Base-by-base conservation (phyloP, 2,329 filamentous ascomycete genomes). In the Herpotrichia juniperi region DNA sequence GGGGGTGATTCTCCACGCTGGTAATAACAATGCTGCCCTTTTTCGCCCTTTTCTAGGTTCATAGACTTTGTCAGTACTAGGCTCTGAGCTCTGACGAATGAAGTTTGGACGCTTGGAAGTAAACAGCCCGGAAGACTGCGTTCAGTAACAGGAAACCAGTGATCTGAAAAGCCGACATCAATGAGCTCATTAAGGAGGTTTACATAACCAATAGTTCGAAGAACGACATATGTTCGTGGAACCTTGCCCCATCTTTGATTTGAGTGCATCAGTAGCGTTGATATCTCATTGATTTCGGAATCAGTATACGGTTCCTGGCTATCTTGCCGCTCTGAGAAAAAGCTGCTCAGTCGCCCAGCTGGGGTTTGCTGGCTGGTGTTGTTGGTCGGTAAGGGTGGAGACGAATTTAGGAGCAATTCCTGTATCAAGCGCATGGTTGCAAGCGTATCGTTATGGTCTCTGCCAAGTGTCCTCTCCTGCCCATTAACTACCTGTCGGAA, bases 201-300 rank as follows among this genome's bases (percentile, higher is more conserved):
- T 11, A 67, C 37, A 21, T 50, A 42, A 37, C 53, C 48, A 21
- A 71, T 67, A 24, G 42, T 55, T 10, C 64, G 61, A 24, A 72
- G 57, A 16, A 68, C 56, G 19, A 57, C 59, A 48, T 68, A 71
- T 32, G 60, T 57, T 40, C 65, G 53, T 8, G 67, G 67, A 2
- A 58, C 47, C 21, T 56, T 50, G 32, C 53, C 53, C 61, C 59
- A 62, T 48, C 30, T 17, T 7, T 9, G 45, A 16, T 52, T 46
- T 9, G 26, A 22, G 7, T 51, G 28, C 11, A 35, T 46, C 42
- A 61, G 45, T 10, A 61, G 37, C 8, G 30, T 11, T 22, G 54
- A 54, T 24, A 59, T 51, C 44, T 59, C 35, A 12, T 25, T 21
- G 25, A 54, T 52, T 30, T 57, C 46, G 14, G 34, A 31, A 26